Evolutionary conservation across 2,329 filamentous ascomycete species (phyloP), one percentile per base, ranked within the genome.

Genomic region (Beauveria sp.): DNA sequence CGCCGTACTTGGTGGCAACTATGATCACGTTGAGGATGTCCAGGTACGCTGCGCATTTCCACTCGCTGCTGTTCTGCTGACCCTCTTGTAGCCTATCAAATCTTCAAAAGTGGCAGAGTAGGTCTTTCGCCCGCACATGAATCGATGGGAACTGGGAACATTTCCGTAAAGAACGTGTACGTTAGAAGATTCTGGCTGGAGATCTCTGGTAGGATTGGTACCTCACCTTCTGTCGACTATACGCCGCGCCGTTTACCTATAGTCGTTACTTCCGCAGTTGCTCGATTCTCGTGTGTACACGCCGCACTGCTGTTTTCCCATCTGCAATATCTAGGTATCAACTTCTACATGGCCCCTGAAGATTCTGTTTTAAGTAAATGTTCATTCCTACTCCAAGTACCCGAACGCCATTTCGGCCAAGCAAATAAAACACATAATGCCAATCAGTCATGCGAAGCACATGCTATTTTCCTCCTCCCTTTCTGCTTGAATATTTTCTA

Each of bases 1-100:
- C 20, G 64, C 81, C 31, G 68, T 68, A 53, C 77, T 79, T 71
- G 81, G 74, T 12, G 84, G 78, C 12, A 72, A 71, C 1, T 81
- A 76, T 59, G 81, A 86, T 67, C 80, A 84, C 65, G 77, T 85
- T 16, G 71, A 75, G 2, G 67, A 75, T 45, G 67, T 67, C 12
- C 74, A 76, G 71, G 76, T 74, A 65, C 58, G 72, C 62, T 3
- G 58, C 31, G 16, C 22, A 38, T 16, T 40, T 7, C 24, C 14
- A 20, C 3, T 45, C 2, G 50, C 14, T 6, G 8, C 5, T 14
- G 18, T 18, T n/a, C n/a, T 49, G 18, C 46, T 57, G 52, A 64
- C 57, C 45, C n/a, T 5, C 2, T 22, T 34, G 43, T 50, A 76
- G 76, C 73, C 80, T 6, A 79, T 83, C 55, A 64, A 66, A 49